Evolutionary conservation across 371 early-diverging fungal genomes (phyloP), one percentile per base, ranked within the genome.

Genomic region (Umbelopsis sp.): DNA sequence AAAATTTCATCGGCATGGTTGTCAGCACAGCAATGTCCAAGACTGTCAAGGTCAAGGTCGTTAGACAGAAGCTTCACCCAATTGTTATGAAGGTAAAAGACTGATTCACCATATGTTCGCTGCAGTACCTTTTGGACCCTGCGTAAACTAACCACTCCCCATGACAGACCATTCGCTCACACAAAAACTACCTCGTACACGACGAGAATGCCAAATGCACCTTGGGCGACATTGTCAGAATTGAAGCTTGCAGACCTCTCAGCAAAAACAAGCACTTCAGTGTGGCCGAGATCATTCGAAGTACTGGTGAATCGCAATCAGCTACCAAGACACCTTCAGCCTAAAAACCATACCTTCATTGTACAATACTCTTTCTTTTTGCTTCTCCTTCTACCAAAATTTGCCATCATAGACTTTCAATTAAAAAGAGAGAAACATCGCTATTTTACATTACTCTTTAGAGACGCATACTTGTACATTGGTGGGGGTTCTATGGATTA

Each of bases 161-260:
- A 10, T 62, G n/a, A 51, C 77, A 88, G 80, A 78, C 85, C 25
- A 87, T 93, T 41, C 83, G 82, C 69, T 72, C 77, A 25, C 94
- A 94, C 83, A 94, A 93, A 73, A 94, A 92, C 78, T 96, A 92
- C 73, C 84, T 96, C 44, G 96, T 82, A 12, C 97, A 97, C 79
- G 97, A 97, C 76, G 94, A 91, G 69, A 84, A 87, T n/a, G 87
- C 89, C 70, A 76, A 86, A 57, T 94, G 95, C 78, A 87, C 88
- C 50, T 82, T 96, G 48, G 97, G 97, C 52, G 97, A 97, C 77
- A 87, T 93, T 69, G 96, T 97, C 35, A 89, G 95, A 63, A 97
- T 97, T 65, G 94, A 97, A 79, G 90, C 93, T 51, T 95, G 94
- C 85, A 81, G 90, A 72, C 96, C 96, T 63, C 69, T 96, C 65